Percentiles rank a stretch among this genome's conserved stretches.
phyloP scores from a whole-genome alignment of 2,329 filamentous ascomycete genomes.

The Talaromyces pinophilus region DNA sequence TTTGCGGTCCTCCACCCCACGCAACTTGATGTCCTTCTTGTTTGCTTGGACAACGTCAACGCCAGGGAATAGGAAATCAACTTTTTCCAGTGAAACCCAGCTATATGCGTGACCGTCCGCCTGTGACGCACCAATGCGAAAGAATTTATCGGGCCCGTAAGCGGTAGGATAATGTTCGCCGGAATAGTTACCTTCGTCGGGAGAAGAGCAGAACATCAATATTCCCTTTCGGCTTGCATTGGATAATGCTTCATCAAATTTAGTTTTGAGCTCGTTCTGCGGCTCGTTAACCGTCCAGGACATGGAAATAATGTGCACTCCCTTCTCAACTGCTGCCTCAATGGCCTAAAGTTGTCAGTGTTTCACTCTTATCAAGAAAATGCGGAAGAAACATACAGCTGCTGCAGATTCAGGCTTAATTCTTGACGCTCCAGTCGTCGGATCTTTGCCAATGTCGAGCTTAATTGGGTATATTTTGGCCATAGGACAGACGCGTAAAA shows the following conservation, averaged over 20 bases:
- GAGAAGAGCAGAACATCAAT: not conserved
- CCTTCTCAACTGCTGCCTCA: not conserved
- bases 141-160: not conserved
- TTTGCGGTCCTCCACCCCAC: not conserved
- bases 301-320: not conserved
- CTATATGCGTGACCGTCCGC: not conserved
- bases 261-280: not conserved
- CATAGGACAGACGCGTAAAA: not conserved
- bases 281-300: not conserved
- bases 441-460: not conserved
- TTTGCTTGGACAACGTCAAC: not conserved
- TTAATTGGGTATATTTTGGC: not conserved
- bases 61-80: not conserved
- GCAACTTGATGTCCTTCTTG: conserved; percentile 5
- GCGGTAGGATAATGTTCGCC: not conserved
- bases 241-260: not conserved
- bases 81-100: conserved; percentile 2
- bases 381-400: not conserved
- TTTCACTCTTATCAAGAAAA: not conserved
- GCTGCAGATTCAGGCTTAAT: not conserved
- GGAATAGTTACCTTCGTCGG: not conserved
- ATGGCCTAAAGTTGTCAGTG: not conserved
- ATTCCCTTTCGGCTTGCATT: not conserved
- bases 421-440: not conserved
- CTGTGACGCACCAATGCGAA: not conserved